Conservation (phyloP, 495 filamentous ascomycete genomes). For the Neurospora hispaniola region DNA sequence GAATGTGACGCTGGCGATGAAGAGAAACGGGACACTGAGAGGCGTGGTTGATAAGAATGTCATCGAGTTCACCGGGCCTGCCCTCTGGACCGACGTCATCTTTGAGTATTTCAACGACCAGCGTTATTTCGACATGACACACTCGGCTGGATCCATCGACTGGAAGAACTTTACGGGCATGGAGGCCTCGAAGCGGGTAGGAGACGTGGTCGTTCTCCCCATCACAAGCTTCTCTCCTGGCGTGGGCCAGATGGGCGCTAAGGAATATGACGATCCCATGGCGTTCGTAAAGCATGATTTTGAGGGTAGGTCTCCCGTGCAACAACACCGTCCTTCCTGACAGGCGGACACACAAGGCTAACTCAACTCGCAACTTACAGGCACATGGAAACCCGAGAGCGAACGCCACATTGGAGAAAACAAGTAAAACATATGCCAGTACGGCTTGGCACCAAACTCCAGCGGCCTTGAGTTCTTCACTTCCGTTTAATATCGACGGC, state of each 20-base stretch:
- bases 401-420: constrained; percentile 48
- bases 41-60: constrained; percentile 62
- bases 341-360: neutral
- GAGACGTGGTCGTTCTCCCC: constrained; percentile 85
- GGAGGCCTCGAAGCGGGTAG: constrained; percentile 69
- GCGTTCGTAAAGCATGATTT: constrained; percentile 97
- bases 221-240: constrained; percentile 98
- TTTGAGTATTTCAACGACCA: constrained; percentile 91
- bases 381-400: constrained; percentile 69
- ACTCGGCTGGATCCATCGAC: constrained; percentile 62
- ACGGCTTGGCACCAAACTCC: neutral
- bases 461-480: neutral
- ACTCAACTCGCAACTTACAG: constrained; percentile 29
- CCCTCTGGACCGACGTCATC: constrained; percentile 86
- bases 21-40: constrained; percentile 55
- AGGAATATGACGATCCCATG: constrained; percentile 85
- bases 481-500: neutral
- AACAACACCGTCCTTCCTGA: neutral
- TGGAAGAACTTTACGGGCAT: constrained; percentile 87
- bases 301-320: constrained; percentile 51
- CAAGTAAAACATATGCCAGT: constrained; percentile 4
- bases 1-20: constrained; percentile 64
- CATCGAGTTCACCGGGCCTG: constrained; percentile 95
- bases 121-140: constrained; percentile 73
- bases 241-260: constrained; percentile 87